Percentiles rank a stretch among this genome's conserved stretches.
Conservation (phyloP, 495 filamentous ascomycete genomes). For the Cryomyces minteri region DNA sequence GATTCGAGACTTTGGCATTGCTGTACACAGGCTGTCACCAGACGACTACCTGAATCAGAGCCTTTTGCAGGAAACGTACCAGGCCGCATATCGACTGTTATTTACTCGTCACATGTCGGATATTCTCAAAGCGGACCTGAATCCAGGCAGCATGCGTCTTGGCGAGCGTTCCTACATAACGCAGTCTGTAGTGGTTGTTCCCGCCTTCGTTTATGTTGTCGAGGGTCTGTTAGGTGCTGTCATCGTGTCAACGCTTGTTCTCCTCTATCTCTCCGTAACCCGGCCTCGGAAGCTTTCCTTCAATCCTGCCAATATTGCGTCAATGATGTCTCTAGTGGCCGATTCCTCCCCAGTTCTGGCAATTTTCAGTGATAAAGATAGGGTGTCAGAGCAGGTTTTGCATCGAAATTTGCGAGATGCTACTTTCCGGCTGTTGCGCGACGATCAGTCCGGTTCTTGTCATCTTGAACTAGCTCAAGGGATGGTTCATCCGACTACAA, state of each 20-base stretch:
- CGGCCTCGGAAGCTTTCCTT: constrained; percentile 5
- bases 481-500: no score
- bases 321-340: constrained; percentile 16
- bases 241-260: constrained; percentile 5
- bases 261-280: constrained; percentile 8
- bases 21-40: not conserved
- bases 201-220: constrained; percentile 20
- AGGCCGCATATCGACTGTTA: constrained; percentile 18
- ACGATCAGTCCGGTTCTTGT: no score
- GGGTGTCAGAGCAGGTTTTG: not conserved
- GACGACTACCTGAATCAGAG: constrained; percentile 13
- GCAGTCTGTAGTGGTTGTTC: constrained; percentile 19
- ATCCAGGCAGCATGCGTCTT: no score
- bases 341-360: constrained; percentile 2
- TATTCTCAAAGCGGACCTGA: constrained; percentile 3
- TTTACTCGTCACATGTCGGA: constrained; percentile 19
- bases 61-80: constrained; percentile 12
- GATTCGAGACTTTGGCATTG: not conserved
- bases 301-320: constrained; percentile 13
- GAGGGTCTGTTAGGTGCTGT: constrained; percentile 21
- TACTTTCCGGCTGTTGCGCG: no score
- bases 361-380: not conserved
- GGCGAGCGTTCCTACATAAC: not conserved
- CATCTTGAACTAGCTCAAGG: no score
- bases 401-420: no score